Evolutionary conservation across 1,139 yeast genomes (phyloP).

Genomic region (Kodamaea fungicola): DNA sequence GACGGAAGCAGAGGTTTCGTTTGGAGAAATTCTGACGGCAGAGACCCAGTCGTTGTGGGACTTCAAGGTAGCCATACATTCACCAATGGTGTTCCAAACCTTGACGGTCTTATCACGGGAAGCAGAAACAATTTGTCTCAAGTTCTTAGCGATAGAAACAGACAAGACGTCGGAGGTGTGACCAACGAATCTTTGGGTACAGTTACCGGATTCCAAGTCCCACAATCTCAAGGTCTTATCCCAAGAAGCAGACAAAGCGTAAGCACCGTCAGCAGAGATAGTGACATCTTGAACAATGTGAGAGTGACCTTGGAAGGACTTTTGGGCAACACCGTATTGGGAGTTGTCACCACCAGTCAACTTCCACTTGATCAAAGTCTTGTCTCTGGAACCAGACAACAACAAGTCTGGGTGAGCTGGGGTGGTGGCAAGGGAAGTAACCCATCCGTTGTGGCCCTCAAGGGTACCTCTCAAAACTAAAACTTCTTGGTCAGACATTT

Average conservation of each 20-base stretch:
- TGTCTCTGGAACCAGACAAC: constrained; percentile 98
- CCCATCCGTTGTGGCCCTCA: constrained; percentile 89
- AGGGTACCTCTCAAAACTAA: constrained; percentile 99
- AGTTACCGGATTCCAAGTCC: constrained; percentile 95
- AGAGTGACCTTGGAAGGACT: constrained; percentile 97
- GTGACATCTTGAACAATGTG: constrained; percentile 99
- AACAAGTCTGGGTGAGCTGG: constrained; percentile 98
- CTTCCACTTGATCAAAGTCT: constrained; percentile 97
- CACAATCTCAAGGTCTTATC: constrained; percentile 98
- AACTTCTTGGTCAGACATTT: constrained; percentile 81
- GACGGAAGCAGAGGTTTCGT: constrained; percentile 67
- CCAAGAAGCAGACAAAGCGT: constrained; percentile 99
- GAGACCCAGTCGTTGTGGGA: constrained; percentile 99
- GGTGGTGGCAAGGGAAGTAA: constrained; percentile 97
- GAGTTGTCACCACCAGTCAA: constrained; percentile 93
- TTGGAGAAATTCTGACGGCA: constrained; percentile 93
- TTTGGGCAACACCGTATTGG: constrained; percentile 98
- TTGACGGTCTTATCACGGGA: constrained; percentile 99
- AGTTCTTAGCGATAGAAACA: constrained; percentile 93
- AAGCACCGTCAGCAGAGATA: constrained; percentile 97
- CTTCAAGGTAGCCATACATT: constrained; percentile 90
- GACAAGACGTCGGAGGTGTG: constrained; percentile 98
- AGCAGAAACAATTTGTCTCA: constrained; percentile 98
- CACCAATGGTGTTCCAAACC: constrained; percentile 99
- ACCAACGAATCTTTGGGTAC: constrained; percentile 94